Evolutionary conservation across 768 basidiomycete species (phyloP).

Genomic region (Russula earlei): DNA sequence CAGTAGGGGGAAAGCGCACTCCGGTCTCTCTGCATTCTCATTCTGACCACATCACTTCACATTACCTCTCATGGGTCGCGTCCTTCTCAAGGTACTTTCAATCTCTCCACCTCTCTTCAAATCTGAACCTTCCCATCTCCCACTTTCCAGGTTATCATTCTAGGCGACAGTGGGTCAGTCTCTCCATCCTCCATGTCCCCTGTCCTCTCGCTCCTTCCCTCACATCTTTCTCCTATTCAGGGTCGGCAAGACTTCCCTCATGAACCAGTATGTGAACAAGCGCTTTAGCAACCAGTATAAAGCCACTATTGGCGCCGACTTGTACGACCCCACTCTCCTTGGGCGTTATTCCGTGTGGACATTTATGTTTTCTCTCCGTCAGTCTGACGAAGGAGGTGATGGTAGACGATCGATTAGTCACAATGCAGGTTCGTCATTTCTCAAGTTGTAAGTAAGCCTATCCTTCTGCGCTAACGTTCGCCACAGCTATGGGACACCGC

Average conservation of each 20-base stretch:
- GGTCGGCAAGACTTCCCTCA: slow-evolving; percentile 98
- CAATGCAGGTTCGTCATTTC: slow-evolving; percentile 75
- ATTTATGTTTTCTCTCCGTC: slow-evolving; percentile 4
- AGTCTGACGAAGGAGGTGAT: slow-evolving; percentile 98
- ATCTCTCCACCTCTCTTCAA: not conserved
- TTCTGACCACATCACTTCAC: slow-evolving; percentile 19
- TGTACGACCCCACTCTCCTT: slow-evolving; percentile 45
- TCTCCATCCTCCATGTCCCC: not conserved
- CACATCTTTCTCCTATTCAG: slow-evolving; percentile 32
- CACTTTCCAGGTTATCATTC: slow-evolving; percentile 79
- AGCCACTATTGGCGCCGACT: slow-evolving; percentile 96
- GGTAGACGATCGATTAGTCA: slow-evolving; percentile 95
- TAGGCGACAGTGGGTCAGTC: slow-evolving; percentile 91
- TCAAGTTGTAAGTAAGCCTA: not conserved
- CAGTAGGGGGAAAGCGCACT: not conserved
- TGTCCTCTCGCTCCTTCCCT: not conserved
- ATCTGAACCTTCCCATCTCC: not conserved
- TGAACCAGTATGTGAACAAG: slow-evolving; percentile 99
- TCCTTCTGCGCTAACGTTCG: not conserved
- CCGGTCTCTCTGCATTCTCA: not conserved
- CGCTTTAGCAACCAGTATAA: slow-evolving; percentile 99
- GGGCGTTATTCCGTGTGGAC: slow-evolving; percentile 6
- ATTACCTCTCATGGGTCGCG: slow-evolving; percentile 57
- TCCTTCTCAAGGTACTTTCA: slow-evolving; percentile 66
- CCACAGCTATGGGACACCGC: slow-evolving; percentile 99